Percentiles rank a stretch among this genome's conserved stretches.
phyloP scores from a whole-genome alignment of 2,329 filamentous ascomycete genomes.

The Whalleya microplaca region DNA sequence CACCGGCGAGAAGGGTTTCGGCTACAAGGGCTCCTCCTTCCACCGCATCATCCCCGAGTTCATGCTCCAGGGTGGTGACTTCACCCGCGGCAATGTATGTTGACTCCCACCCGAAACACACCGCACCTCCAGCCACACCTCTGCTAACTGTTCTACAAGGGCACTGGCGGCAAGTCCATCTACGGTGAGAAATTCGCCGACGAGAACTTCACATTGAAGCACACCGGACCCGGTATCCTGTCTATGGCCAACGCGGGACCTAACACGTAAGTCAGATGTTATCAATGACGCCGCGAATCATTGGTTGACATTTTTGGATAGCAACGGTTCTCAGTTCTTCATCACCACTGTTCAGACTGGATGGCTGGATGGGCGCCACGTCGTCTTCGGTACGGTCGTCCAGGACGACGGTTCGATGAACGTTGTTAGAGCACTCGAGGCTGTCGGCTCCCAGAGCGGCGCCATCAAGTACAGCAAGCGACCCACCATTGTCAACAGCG shows the following conservation, averaged over 20 bases:
- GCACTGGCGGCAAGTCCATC: conserved; percentile 90
- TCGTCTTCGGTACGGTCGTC: conserved; percentile 79
- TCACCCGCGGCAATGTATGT: conserved; percentile 87
- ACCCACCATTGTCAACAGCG: conserved; percentile 61
- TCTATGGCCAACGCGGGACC: conserved; percentile 96
- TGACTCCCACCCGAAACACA: not conserved
- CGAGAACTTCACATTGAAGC: conserved; percentile 84
- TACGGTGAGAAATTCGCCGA: conserved; percentile 94
- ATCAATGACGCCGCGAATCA: too few relatives aligned
- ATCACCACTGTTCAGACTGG: conserved; percentile 89
- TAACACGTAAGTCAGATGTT: conserved; percentile 75
- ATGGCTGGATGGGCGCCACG: conserved; percentile 83
- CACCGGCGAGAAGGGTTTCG: conserved; percentile 79
- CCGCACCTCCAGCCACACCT: not conserved
- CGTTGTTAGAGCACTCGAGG: conserved; percentile 65
- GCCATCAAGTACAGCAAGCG: conserved; percentile 59
- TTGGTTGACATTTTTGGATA: conserved; percentile 47
- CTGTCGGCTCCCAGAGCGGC: conserved; percentile 59
- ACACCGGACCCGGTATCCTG: conserved; percentile 75
- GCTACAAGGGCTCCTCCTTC: conserved; percentile 83
- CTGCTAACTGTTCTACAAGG: conserved; percentile 52
- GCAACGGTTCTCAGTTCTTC: conserved; percentile 99
- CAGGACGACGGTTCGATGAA: conserved; percentile 50
- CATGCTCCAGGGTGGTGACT: conserved; percentile 97
- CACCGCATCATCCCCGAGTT: conserved; percentile 92